Evolutionary conservation across 176 grass and related monocot species (phyloP).

Genomic region (Phoenix dactylifera): DNA sequence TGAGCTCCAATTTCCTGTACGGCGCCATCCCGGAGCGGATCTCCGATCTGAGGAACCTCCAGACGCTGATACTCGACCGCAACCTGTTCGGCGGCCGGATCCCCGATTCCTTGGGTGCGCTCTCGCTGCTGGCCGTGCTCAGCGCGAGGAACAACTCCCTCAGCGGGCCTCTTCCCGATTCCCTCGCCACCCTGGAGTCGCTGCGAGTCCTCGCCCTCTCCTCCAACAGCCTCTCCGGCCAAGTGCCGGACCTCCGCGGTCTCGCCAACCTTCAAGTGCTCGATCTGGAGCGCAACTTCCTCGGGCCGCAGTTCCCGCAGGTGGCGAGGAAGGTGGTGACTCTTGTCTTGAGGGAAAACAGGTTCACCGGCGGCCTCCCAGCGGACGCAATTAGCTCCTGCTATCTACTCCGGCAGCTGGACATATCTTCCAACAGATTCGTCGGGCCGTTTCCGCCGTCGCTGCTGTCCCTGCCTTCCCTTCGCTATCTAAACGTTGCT

Average conservation of each 20-base stretch:
- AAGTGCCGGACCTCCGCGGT: slow-evolving; percentile 60
- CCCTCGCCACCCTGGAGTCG: slow-evolving; percentile 32
- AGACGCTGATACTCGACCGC: slow-evolving; percentile 78
- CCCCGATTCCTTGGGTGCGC: slow-evolving; percentile 30
- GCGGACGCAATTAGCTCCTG: slow-evolving; percentile 24
- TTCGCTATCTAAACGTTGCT: slow-evolving; percentile 54
- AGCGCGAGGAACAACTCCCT: slow-evolving; percentile 78
- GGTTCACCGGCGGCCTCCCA: slow-evolving; percentile 48
- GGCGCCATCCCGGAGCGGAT: slow-evolving; percentile 49
- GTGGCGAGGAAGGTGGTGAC: slow-evolving; percentile 62
- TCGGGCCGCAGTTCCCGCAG: slow-evolving; percentile 67
- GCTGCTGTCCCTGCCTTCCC: slow-evolving; percentile 63
- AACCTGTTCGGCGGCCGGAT: slow-evolving; percentile 67
- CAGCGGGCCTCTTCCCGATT: slow-evolving; percentile 44
- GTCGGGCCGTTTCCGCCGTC: slow-evolving; percentile 59
- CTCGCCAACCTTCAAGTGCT: slow-evolving; percentile 48
- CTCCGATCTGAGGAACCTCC: slow-evolving; percentile 43
- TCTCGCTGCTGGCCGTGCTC: slow-evolving; percentile 57
- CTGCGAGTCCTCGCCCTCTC: slow-evolving; percentile 67
- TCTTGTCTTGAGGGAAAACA: slow-evolving; percentile 62
- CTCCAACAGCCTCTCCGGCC: slow-evolving; percentile 57
- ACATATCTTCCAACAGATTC: slow-evolving; percentile 75
- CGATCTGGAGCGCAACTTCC: slow-evolving; percentile 64
- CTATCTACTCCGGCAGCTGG: slow-evolving; percentile 59
- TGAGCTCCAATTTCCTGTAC: slow-evolving; percentile 76